These are phyloP conservation scores for Cystobasidium pallidum DNA, from an alignment of 1,284 basidiomycete species.

Conservation along the genomic window DNA sequence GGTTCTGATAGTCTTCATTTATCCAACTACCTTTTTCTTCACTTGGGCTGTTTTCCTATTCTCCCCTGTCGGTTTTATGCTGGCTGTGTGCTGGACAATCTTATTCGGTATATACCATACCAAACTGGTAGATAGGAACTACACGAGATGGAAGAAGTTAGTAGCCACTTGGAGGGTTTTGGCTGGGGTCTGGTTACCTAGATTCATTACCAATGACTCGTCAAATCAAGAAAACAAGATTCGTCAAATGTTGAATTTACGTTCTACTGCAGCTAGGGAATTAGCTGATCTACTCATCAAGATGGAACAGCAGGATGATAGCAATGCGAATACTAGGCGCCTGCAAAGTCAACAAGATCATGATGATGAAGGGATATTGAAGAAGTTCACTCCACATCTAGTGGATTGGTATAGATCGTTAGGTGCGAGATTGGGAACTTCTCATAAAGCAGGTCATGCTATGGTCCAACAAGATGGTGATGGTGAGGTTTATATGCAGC, in stretches of 20 bases:
- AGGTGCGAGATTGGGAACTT: slow-evolving; percentile 39
- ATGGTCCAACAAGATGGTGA: slow-evolving; percentile 27
- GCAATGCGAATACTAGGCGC: background rate
- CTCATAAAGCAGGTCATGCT: slow-evolving; percentile 22
- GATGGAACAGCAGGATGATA: slow-evolving; percentile 22
- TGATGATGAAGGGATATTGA: background rate
- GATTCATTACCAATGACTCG: slow-evolving; percentile 50
- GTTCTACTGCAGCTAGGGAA: slow-evolving; percentile 24
- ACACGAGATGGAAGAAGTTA: slow-evolving; percentile 66
- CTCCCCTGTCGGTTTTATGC: slow-evolving; percentile 63
- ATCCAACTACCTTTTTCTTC: slow-evolving; percentile 77
- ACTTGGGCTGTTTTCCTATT: slow-evolving; percentile 78
- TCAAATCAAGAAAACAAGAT: slow-evolving; percentile 23
- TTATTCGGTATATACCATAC: slow-evolving; percentile 77
- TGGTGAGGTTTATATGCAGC: slow-evolving; percentile 29
- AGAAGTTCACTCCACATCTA: slow-evolving; percentile 1
- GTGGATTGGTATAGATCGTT: slow-evolving; percentile 40
- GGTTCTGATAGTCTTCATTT: slow-evolving; percentile 72
- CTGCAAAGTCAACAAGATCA: background rate
- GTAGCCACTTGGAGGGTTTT: slow-evolving; percentile 86
- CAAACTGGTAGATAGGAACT: slow-evolving; percentile 71
- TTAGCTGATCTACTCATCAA: slow-evolving; percentile 31
- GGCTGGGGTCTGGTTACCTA: slow-evolving; percentile 85
- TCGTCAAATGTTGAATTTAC: slow-evolving; percentile 30
- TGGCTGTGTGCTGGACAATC: slow-evolving; percentile 52